A percentile compares a stretch with the other conserved stretches of the same genome.
Evolutionary conservation across 108 stramenopile species (phyloP).

Genomic region (Discostella stelligeroides): DNA sequence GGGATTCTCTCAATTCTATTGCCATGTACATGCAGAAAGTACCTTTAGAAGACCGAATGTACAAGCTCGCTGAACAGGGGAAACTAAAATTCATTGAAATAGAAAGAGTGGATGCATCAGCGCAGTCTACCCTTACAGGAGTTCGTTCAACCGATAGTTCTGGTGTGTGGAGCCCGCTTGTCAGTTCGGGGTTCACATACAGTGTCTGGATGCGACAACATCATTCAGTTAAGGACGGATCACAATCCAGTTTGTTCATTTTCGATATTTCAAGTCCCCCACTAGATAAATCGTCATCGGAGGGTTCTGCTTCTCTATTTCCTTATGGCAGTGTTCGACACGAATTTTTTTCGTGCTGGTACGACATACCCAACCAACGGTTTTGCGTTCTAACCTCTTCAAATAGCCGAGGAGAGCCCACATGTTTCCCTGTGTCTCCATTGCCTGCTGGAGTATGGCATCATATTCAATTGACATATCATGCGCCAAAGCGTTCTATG

Average conservation of each 20-base stretch:
- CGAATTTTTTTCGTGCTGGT: constrained; percentile 80
- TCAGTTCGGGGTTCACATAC: constrained; percentile 73
- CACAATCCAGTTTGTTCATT: constrained; percentile 64
- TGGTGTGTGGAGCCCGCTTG: constrained; percentile 71
- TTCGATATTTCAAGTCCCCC: constrained; percentile 79
- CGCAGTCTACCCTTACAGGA: constrained; percentile 54
- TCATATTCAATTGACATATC: constrained; percentile 83
- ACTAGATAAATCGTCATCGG: constrained; percentile 48
- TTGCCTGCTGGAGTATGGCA: constrained; percentile 83
- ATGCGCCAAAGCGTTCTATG: constrained; percentile 80
- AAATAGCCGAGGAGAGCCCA: constrained; percentile 64
- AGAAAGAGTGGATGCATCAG: constrained; percentile 67
- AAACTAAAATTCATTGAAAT: constrained; percentile 78
- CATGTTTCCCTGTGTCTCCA: constrained; percentile 80
- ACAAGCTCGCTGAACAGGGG: constrained; percentile 77
- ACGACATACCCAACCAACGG: constrained; percentile 64
- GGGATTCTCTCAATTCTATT: constrained; percentile 78
- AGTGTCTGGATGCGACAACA: constrained; percentile 79
- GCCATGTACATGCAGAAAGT: constrained; percentile 78
- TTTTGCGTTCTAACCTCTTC: constrained; percentile 79
- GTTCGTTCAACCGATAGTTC: constrained; percentile 52
- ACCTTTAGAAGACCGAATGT: constrained; percentile 75
- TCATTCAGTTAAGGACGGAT: constrained; percentile 52
- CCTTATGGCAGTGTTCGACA: constrained; percentile 45
- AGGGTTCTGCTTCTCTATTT: constrained; percentile 47